Base-by-base conservation (phyloP, 192 early-diverging fungal genomes). In the Backusella morwellensis region DNA sequence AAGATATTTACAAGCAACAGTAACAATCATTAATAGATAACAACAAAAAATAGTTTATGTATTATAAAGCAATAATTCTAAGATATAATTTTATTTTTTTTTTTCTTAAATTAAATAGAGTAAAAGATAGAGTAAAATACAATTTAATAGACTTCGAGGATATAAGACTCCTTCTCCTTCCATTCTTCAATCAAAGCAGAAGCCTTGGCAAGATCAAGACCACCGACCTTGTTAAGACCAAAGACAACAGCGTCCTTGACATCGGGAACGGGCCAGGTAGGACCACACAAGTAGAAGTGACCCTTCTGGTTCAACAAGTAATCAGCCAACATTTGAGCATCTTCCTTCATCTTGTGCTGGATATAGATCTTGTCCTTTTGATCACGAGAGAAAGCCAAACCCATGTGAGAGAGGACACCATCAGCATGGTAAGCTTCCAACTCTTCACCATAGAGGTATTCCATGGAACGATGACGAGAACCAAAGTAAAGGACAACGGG, bases 401-500 rank as follows among this genome's bases (percentile, higher is more conserved):
- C 90, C 56, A 97, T 85, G 73, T 95, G 91, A 54, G 95, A 95
- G n/a, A 98, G 85, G 6, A 96, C 83, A 56, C 95, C 97, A 75
- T 96, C 96, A 40, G 86, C 87, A 56, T 95, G 91, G 85, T 97
- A 98, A 11, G 96, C 97, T 80, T 98, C 97, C 54, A 98, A 80
- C 84, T 98, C 97, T 81, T 98, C 97, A 67, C 97, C 97, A 83
- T 98, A 98, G 35, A 98, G 80, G 76, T 96, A 98, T 85, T 98
- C 97, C 85, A 91, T 95, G 73, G 92, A 86, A 66, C 97, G 93
- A 86, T 97, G 88, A 80, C 97, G 92, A 21, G 97, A 95, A 74
- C 97, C 97, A 90, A 98, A 97, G 89, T 98, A 98, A 40, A 98
- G 86, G 2, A 92, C 88, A 92, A 98, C 97, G 36, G 95, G 95